These are phyloP conservation scores for Aaosphaeria pasadenensis DNA, from an alignment of 2,329 filamentous ascomycete species.

Conservation along the genomic window DNA sequence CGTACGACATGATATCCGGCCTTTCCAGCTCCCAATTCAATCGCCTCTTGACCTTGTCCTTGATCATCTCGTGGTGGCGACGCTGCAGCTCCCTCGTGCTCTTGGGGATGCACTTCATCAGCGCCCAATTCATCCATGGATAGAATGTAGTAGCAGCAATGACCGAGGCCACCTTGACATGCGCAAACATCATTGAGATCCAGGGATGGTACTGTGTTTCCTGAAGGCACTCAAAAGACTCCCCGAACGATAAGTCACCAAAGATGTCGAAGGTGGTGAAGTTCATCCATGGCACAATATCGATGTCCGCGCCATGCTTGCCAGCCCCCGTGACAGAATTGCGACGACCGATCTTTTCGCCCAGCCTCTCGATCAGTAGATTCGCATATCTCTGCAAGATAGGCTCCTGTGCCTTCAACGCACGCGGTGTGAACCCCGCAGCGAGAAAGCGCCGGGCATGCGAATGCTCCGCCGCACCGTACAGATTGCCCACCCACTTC, in stretches of 20 bases:
- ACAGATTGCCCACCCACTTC: neutral
- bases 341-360: neutral
- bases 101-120: conserved; percentile 2
- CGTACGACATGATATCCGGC: conserved; percentile 5
- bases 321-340: neutral
- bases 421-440: conserved; percentile 3
- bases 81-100: conserved; percentile 3
- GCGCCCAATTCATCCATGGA: neutral
- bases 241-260: conserved; percentile 20
- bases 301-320: neutral
- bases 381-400: conserved; percentile 1
- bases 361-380: conserved; percentile 4
- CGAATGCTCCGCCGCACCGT: conserved; percentile 3
- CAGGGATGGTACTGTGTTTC: conserved; percentile 12
- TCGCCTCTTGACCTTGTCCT: conserved; percentile 2
- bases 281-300: conserved; percentile 5
- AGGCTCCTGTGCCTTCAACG: conserved; percentile 2
- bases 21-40: conserved; percentile 6
- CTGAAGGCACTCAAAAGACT: conserved; percentile 21
- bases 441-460: conserved; percentile 2
- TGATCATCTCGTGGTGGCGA: conserved; percentile 1
- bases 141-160: conserved; percentile 1
- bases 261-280: conserved; percentile 14
- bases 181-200: conserved; percentile 3
- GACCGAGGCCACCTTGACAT: conserved; percentile 1